phyloP scores from a whole-genome alignment of 2,329 filamentous ascomycete genomes.

The Trichophyton verrucosum region DNA sequence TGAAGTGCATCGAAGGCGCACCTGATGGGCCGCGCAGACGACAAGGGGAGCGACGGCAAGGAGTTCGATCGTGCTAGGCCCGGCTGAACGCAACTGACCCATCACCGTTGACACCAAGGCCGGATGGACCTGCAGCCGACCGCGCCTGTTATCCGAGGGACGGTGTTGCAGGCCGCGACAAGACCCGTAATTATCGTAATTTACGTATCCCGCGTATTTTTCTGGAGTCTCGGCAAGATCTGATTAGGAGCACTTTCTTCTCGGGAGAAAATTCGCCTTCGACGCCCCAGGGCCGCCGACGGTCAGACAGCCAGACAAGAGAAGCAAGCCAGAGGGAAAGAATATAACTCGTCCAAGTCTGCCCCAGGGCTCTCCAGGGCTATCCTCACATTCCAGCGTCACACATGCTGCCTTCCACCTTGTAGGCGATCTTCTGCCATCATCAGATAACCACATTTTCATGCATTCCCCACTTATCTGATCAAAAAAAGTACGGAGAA shows the following conservation, averaged over 20 bases:
- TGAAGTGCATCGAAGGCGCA: background rate
- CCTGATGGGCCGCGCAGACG: background rate
- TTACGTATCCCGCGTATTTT: background rate
- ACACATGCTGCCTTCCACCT: background rate
- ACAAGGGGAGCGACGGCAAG: background rate
- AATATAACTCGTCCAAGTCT: background rate
- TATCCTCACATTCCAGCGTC: background rate
- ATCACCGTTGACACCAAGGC: background rate
- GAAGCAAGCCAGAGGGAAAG: background rate
- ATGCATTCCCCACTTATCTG: background rate
- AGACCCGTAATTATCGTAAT: background rate
- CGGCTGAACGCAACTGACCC: background rate
- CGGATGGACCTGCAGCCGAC: background rate
- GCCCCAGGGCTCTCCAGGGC: background rate
- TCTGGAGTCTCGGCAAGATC: conserved; percentile 3
- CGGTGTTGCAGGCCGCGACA: background rate
- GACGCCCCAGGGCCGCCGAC: background rate
- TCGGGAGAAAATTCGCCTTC: background rate
- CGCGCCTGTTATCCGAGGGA: background rate
- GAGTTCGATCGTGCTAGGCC: background rate
- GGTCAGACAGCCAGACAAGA: background rate
- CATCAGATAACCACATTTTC: background rate
- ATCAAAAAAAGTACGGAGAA: background rate
- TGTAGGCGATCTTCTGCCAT: background rate
- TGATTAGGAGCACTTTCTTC: background rate